phyloP scores from a whole-genome alignment of 2,329 filamentous ascomycete species.

The Ceratocystis destructans region DNA sequence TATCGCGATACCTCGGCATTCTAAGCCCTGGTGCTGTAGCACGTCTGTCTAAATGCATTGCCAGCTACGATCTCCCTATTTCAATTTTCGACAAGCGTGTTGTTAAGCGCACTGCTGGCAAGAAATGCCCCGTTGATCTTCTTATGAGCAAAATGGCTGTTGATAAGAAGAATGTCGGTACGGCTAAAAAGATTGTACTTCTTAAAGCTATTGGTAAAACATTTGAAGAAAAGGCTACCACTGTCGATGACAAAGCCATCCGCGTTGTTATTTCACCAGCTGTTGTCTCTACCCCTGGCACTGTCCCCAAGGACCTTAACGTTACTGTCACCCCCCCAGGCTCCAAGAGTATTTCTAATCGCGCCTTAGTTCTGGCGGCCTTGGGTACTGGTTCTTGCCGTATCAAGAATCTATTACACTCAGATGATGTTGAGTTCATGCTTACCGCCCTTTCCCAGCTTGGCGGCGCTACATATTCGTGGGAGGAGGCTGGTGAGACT shows the following conservation, averaged over 20 bases:
- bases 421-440: slow-evolving; percentile 96
- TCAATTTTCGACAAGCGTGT: slow-evolving; percentile 74
- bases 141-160: slow-evolving; percentile 89
- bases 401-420: slow-evolving; percentile 85
- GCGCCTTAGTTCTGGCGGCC: slow-evolving; percentile 84
- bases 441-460: slow-evolving; percentile 76
- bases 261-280: slow-evolving; percentile 69
- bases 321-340: slow-evolving; percentile 78
- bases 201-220: slow-evolving; percentile 82
- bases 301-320: slow-evolving; percentile 46
- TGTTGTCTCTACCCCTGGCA: slow-evolving; percentile 56
- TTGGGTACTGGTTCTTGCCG: slow-evolving; percentile 74
- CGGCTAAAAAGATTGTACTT: slow-evolving; percentile 90
- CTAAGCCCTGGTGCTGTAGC: slow-evolving; percentile 78
- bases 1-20: slow-evolving; percentile 77
- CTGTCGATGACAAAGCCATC: slow-evolving; percentile 77
- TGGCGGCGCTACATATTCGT: slow-evolving; percentile 75
- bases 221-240: slow-evolving; percentile 72
- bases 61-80: slow-evolving; percentile 82
- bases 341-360: slow-evolving; percentile 95
- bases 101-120: slow-evolving; percentile 67
- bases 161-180: slow-evolving; percentile 96
- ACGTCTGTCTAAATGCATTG: slow-evolving; percentile 79
- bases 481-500: slow-evolving; percentile 89
- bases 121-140: slow-evolving; percentile 73